Conservation (phyloP, 768 basidiomycete genomes). For the Suillus cothurnatus region DNA sequence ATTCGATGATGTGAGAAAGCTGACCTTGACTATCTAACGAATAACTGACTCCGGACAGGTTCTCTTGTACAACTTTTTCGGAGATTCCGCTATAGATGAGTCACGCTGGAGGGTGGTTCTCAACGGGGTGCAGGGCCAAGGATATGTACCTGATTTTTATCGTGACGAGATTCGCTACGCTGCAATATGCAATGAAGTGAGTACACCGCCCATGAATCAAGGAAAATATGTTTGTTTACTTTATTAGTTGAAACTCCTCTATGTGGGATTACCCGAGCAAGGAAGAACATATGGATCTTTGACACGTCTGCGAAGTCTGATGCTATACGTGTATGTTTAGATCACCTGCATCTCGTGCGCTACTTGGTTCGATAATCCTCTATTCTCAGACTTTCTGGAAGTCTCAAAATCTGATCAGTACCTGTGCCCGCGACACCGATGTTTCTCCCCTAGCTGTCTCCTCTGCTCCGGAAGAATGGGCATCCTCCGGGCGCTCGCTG, state of each 20-base stretch:
- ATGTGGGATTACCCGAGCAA: conserved; percentile 70
- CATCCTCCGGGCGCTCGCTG: conserved; percentile 37
- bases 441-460: conserved; percentile 57
- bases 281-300: conserved; percentile 71
- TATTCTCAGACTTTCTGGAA: conserved; percentile 54
- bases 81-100: conserved; percentile 53
- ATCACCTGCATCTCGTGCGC: neutral
- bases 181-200: conserved; percentile 58
- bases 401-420: conserved; percentile 44
- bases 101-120: conserved; percentile 64
- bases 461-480: conserved; percentile 51
- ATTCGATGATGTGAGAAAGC: conserved; percentile 21
- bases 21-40: too few relatives aligned
- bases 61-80: conserved; percentile 73
- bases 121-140: conserved; percentile 37
- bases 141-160: conserved; percentile 45
- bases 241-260: conserved; percentile 61
- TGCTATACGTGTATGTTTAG: conserved; percentile 53
- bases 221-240: neutral
- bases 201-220: conserved; percentile 8
- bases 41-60: conserved; percentile 46
- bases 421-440: conserved; percentile 47
- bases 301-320: conserved; percentile 59
- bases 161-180: conserved; percentile 48
- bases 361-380: neutral